Conservation (phyloP, 2,329 filamentous ascomycete genomes). For the Microthyrium microscopicum region DNA sequence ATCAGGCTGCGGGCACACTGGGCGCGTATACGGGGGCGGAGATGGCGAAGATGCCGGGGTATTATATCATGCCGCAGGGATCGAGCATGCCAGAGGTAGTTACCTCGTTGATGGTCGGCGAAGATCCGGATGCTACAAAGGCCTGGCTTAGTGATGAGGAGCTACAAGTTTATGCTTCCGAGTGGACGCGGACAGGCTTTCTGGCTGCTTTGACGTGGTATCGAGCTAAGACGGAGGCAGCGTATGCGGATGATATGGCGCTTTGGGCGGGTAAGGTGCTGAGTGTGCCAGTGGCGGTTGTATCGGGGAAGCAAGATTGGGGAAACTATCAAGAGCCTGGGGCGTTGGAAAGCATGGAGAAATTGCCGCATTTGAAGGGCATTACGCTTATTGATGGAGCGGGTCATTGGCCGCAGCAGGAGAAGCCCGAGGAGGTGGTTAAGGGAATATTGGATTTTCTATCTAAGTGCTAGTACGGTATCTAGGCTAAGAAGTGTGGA, state of each 20-base stretch:
- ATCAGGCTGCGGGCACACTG: conserved; percentile 37
- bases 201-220: conserved; percentile 55
- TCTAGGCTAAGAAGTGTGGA: too few relatives aligned
- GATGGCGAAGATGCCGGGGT: conserved; percentile 44
- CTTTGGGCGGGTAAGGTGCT: conserved; percentile 44
- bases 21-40: conserved; percentile 39
- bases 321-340: conserved; percentile 52
- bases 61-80: conserved; percentile 48
- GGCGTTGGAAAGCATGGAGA: conserved; percentile 39
- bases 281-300: conserved; percentile 42
- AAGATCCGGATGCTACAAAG: conserved; percentile 30
- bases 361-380: conserved; percentile 34
- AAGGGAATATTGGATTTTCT: conserved; percentile 30
- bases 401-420: conserved; percentile 56
- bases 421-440: conserved; percentile 39
- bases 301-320: conserved; percentile 49
- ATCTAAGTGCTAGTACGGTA: too few relatives aligned
- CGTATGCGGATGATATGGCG: conserved; percentile 33
- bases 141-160: conserved; percentile 43
- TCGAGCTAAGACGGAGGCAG: conserved; percentile 37
- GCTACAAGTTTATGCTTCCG: conserved; percentile 41
- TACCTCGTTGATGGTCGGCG: conserved; percentile 34
- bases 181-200: conserved; percentile 46
- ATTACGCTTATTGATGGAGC: conserved; percentile 38
- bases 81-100: conserved; percentile 44